A percentile compares a stretch with the other conserved stretches of the same genome.
These are phyloP conservation scores for Macrocybe gigantea DNA, from an alignment of 768 basidiomycete species.

Conservation along the genomic window DNA sequence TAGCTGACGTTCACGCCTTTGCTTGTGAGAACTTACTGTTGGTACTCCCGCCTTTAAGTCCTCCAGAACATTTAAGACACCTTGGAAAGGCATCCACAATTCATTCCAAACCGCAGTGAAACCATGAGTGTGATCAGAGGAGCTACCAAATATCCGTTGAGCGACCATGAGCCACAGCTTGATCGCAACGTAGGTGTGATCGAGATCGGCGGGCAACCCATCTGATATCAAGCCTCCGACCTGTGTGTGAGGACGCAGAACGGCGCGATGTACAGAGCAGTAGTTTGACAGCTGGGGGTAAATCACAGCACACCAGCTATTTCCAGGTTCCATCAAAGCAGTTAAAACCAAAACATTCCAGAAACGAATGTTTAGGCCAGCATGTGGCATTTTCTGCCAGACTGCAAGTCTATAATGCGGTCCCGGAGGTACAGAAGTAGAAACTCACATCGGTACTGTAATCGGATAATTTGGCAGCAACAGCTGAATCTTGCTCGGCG, in stretches of 20 bases:
- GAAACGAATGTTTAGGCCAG: slow-evolving; percentile 38
- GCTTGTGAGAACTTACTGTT: too few species aligned
- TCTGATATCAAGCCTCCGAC: slow-evolving; percentile 31
- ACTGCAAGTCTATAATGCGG: neutral
- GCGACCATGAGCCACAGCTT: slow-evolving; percentile 69
- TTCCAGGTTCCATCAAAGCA: slow-evolving; percentile 36
- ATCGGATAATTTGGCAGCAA: slow-evolving; percentile 33
- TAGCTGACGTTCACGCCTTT: neutral
- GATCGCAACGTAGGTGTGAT: slow-evolving; percentile 62
- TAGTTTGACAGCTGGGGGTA: slow-evolving; percentile 49
- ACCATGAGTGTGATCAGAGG: too few species aligned
- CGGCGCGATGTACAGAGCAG: slow-evolving; percentile 36
- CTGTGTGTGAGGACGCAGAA: slow-evolving; percentile 36
- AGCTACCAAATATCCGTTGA: slow-evolving; percentile 17
- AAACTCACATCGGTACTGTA: slow-evolving; percentile 27
- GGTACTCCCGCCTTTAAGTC: neutral
- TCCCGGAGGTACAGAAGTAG: neutral
- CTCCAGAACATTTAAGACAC: slow-evolving; percentile 44
- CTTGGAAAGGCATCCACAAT: slow-evolving; percentile 68
- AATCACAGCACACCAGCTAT: slow-evolving; percentile 33
- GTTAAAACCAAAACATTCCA: slow-evolving; percentile 64
- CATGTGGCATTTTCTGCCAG: slow-evolving; percentile 27
- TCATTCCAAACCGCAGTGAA: slow-evolving; percentile 58
- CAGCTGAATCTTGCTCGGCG: slow-evolving; percentile 33
- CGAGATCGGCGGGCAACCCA: slow-evolving; percentile 50